phyloP scores from a whole-genome alignment of 768 basidiomycete genomes.

The Omphalotus guepiniiformis region DNA sequence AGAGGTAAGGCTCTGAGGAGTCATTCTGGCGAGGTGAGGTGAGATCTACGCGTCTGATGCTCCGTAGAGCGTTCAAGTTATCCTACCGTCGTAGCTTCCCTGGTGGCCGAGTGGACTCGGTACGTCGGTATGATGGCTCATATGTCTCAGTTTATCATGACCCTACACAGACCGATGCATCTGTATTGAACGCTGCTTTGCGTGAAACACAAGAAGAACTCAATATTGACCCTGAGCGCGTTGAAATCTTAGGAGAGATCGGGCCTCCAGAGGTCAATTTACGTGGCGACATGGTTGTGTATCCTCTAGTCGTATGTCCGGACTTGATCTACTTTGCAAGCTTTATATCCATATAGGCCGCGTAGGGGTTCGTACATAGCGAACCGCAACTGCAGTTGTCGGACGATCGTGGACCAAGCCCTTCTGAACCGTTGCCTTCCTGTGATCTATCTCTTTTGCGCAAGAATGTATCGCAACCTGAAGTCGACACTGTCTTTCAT shows the following conservation, averaged over 20 bases:
- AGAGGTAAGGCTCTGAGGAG: constrained; percentile 57
- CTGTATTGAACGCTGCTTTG: constrained; percentile 54
- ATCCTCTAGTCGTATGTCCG: constrained; percentile 71
- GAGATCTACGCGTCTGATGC: constrained; percentile 1
- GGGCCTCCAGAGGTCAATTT: constrained; percentile 59
- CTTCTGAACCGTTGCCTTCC: constrained; percentile 53
- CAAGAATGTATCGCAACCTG: constrained; percentile 42
- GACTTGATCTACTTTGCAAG: not conserved
- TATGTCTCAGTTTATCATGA: constrained; percentile 13
- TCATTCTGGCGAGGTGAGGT: constrained; percentile 87
- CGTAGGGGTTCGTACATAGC: constrained; percentile 27
- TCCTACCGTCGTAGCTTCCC: constrained; percentile 68
- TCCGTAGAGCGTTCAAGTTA: not conserved
- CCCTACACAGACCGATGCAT: constrained; percentile 42
- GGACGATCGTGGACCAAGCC: constrained; percentile 16
- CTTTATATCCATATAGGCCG: too few species aligned
- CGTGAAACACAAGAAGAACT: constrained; percentile 76
- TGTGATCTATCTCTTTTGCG: constrained; percentile 48
- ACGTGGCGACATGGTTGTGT: constrained; percentile 56
- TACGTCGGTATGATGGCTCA: constrained; percentile 22
- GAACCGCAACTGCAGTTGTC: not conserved
- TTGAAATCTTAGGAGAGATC: constrained; percentile 64
- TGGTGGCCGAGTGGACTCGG: constrained; percentile 66
- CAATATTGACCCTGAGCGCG: constrained; percentile 51
- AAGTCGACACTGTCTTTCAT: constrained; percentile 72